Conservation (phyloP, 2,329 filamentous ascomycete genomes). For the Scorias spongiosa region DNA sequence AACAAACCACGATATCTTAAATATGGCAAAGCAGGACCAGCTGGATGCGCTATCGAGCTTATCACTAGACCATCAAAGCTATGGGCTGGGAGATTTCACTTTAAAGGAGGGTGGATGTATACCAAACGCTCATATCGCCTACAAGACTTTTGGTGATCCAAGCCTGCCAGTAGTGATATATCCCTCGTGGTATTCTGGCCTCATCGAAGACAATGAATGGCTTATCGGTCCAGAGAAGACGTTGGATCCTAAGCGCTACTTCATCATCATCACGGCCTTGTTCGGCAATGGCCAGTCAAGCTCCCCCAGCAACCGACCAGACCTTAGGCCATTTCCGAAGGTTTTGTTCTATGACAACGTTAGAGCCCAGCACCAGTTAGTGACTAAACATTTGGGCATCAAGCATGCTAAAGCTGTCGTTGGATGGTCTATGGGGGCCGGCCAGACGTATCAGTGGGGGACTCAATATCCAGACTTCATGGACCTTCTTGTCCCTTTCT, state of each 20-base stretch:
- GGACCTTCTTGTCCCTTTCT: constrained; percentile 51
- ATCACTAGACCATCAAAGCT: constrained; percentile 30
- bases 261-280: constrained; percentile 52
- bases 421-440: constrained; percentile 59
- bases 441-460: constrained; percentile 35
- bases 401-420: constrained; percentile 46
- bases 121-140: constrained; percentile 52
- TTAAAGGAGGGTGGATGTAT: constrained; percentile 51
- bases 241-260: constrained; percentile 49
- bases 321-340: constrained; percentile 42
- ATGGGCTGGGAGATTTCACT: constrained; percentile 26
- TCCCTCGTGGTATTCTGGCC: constrained; percentile 59
- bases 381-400: constrained; percentile 48
- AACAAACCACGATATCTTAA: too few relatives aligned
- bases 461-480: constrained; percentile 38
- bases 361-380: constrained; percentile 47
- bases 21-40: too few relatives aligned
- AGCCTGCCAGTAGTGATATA: constrained; percentile 55
- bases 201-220: constrained; percentile 61
- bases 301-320: constrained; percentile 44
- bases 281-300: constrained; percentile 56
- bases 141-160: constrained; percentile 57
- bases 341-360: constrained; percentile 56
- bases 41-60: constrained; percentile 2
- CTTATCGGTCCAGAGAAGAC: constrained; percentile 51